Evolutionary conservation across 2,329 filamentous ascomycete genomes (phyloP).

Genomic region (Dactylellina cionopaga): DNA sequence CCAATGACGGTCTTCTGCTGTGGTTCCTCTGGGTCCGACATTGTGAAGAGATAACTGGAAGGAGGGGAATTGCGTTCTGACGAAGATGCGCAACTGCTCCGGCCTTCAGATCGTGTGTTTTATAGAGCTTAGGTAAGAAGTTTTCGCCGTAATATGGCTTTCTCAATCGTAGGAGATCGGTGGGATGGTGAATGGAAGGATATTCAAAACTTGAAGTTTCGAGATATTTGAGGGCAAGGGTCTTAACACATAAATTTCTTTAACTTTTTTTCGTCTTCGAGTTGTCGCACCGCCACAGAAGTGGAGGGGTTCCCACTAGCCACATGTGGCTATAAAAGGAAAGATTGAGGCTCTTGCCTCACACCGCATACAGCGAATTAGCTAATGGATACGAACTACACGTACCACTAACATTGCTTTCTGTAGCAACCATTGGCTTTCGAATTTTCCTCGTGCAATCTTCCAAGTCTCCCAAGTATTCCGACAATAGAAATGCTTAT

Average conservation of each 20-base stretch:
- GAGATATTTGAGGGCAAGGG: constrained; percentile 21
- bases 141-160: background rate
- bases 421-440: no score
- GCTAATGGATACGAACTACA: no score
- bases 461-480: no score
- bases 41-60: constrained; percentile 16
- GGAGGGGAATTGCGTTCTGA: background rate
- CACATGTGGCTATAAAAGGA: no score
- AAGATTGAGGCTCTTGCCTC: no score
- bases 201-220: constrained; percentile 20
- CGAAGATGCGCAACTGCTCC: background rate
- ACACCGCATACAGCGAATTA: no score
- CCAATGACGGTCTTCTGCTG: constrained; percentile 78
- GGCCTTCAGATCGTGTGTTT: background rate
- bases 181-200: background rate
- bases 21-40: constrained; percentile 50
- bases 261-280: constrained; percentile 37
- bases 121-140: constrained; percentile 3
- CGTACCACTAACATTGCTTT: no score
- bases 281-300: constrained; percentile 29
- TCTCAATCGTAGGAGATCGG: background rate
- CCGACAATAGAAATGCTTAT: no score
- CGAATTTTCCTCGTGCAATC: no score
- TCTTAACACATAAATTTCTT: constrained; percentile 41
- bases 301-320: constrained; percentile 28